Percentiles rank a stretch among this genome's conserved stretches.
These are phyloP conservation scores for Ceratonia siliqua DNA, from an alignment of 306 rosid species.

Conservation along the genomic window DNA sequence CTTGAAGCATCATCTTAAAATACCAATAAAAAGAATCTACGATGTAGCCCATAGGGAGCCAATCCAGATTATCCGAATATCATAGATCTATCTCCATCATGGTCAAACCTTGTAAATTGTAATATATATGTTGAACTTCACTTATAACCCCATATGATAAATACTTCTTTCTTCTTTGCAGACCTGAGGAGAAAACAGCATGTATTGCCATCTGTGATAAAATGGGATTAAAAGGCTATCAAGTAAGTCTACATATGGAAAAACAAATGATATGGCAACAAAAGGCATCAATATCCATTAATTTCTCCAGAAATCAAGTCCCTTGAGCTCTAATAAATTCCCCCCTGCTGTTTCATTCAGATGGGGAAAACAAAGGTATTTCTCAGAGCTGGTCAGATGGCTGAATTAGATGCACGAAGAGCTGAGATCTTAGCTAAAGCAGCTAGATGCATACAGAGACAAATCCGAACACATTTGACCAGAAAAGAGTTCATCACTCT, in stretches of 20 bases:
- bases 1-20: constrained; percentile 27
- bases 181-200: constrained; percentile 85
- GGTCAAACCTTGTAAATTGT: constrained; percentile 17
- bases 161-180: constrained; percentile 40
- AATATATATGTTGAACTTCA: constrained; percentile 26
- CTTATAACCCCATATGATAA: not conserved
- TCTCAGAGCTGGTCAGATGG: constrained; percentile 96
- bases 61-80: constrained; percentile 1
- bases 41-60: constrained; percentile 18
- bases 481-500: constrained; percentile 69
- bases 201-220: constrained; percentile 69
- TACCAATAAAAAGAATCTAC: not conserved
- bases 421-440: constrained; percentile 82
- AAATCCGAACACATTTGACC: constrained; percentile 70
- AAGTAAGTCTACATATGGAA: constrained; percentile 51
- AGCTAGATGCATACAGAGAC: constrained; percentile 72
- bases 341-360: constrained; percentile 41
- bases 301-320: constrained; percentile 1
- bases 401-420: constrained; percentile 84
- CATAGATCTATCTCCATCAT: not conserved
- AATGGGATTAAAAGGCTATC: constrained; percentile 83
- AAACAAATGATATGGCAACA: constrained; percentile 12
- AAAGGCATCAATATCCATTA: constrained; percentile 1
- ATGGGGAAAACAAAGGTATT: constrained; percentile 87
- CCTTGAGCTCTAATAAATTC: constrained; percentile 18